Evolutionary conservation across 805 yeast genomes (phyloP).

Genomic region (Ogataea glucozyma): DNA sequence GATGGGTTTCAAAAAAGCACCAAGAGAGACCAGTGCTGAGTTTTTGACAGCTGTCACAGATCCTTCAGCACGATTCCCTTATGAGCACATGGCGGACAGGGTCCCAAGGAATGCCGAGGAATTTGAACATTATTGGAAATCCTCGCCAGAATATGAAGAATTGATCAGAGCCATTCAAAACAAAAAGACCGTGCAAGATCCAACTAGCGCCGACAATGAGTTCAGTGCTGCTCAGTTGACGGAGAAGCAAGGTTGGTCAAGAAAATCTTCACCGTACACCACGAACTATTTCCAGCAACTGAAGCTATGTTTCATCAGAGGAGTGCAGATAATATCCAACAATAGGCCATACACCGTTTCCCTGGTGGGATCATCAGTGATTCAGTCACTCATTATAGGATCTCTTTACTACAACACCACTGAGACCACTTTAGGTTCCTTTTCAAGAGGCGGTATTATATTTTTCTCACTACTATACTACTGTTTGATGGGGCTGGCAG

Average conservation of each 20-base stretch:
- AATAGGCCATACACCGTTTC: slow-evolving; percentile 54
- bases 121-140: slow-evolving; percentile 42
- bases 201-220: slow-evolving; percentile 35
- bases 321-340: slow-evolving; percentile 53
- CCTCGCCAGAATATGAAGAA: slow-evolving; percentile 34
- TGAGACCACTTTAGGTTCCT: slow-evolving; percentile 53
- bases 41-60: slow-evolving; percentile 40
- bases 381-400: slow-evolving; percentile 60
- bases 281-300: slow-evolving; percentile 52
- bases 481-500: slow-evolving; percentile 63
- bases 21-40: slow-evolving; percentile 48
- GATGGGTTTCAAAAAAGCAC: slow-evolving; percentile 47
- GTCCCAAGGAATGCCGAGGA: slow-evolving; percentile 44
- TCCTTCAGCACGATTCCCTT: slow-evolving; percentile 34
- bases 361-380: slow-evolving; percentile 50
- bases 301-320: slow-evolving; percentile 52
- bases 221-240: slow-evolving; percentile 33
- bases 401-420: slow-evolving; percentile 57
- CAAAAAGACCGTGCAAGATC: slow-evolving; percentile 28
- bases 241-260: slow-evolving; percentile 41
- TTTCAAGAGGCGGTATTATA: slow-evolving; percentile 58
- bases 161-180: slow-evolving; percentile 40
- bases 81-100: slow-evolving; percentile 37
- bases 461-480: slow-evolving; percentile 66
- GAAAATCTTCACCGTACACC: slow-evolving; percentile 37